A percentile compares a stretch with the other conserved stretches of the same genome.
These are phyloP conservation scores for Ascomycota sp. DNA, from an alignment of 2,329 filamentous ascomycete species.

Conservation along the genomic window DNA sequence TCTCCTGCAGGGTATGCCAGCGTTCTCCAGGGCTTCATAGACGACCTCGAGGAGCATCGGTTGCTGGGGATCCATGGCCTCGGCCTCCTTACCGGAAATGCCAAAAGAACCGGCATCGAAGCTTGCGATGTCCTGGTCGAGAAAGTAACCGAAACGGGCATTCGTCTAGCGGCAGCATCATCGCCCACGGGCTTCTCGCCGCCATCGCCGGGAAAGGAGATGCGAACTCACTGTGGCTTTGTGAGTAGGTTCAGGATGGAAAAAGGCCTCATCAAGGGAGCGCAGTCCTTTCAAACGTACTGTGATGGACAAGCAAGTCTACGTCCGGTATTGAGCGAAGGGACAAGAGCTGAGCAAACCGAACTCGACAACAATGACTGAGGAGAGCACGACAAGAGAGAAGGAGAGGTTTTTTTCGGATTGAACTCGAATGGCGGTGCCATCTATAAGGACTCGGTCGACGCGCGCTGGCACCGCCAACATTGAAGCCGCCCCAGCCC, in stretches of 20 bases:
- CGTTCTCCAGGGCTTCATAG: slow-evolving; percentile 10
- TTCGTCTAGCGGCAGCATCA: slow-evolving; percentile 1
- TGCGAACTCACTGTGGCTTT: slow-evolving; percentile 5
- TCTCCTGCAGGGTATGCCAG: slow-evolving; percentile 12
- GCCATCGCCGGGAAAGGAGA: too few species aligned
- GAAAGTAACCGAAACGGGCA: slow-evolving; percentile 2
- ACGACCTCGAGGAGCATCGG: slow-evolving; percentile 9
- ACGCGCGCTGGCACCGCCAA: too few species aligned
- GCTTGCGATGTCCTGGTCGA: slow-evolving; percentile 4
- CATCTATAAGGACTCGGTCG: not conserved
- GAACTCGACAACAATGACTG: not conserved
- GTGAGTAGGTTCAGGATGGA: slow-evolving; percentile 12
- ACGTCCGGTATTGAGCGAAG: not conserved
- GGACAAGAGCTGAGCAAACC: slow-evolving; percentile 1
- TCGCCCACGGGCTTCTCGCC: too few species aligned
- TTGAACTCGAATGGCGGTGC: not conserved
- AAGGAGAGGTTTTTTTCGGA: not conserved
- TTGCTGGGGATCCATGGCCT: slow-evolving; percentile 8
- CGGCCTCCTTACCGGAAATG: slow-evolving; percentile 5
- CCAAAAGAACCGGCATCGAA: slow-evolving; percentile 7
- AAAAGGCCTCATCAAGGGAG: slow-evolving; percentile 15
- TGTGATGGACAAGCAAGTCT: too few species aligned
- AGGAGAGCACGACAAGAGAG: not conserved
- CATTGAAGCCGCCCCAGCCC: too few species aligned
- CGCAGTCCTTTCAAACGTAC: too few species aligned